phyloP scores from a whole-genome alignment of 2,329 filamentous ascomycete genomes.

The Lachnellula subtilissima region DNA sequence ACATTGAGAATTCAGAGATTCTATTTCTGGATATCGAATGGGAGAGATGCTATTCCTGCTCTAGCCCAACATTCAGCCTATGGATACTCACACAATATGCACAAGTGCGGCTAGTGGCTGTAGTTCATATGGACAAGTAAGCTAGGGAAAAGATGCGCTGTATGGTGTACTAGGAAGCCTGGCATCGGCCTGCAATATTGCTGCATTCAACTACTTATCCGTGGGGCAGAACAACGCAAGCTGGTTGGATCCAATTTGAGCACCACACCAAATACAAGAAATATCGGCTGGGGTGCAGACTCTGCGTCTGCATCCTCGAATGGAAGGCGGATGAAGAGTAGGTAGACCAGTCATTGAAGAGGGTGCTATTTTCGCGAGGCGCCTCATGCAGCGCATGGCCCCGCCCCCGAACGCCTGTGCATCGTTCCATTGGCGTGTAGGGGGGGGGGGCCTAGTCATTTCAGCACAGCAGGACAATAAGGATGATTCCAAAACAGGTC shows the following conservation, averaged over 20 bases:
- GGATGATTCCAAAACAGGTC: slow-evolving; percentile 13
- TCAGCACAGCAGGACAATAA: neutral
- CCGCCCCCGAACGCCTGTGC: slow-evolving; percentile 17
- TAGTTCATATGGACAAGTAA: slow-evolving; percentile 12
- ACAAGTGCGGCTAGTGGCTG: slow-evolving; percentile 30
- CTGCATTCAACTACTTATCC: neutral
- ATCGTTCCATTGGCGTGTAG: slow-evolving; percentile 15
- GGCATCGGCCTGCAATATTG: neutral
- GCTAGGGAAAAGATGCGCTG: slow-evolving; percentile 3
- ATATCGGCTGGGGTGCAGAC: slow-evolving; percentile 12
- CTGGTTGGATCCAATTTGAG: slow-evolving; percentile 9
- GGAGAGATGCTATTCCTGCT: slow-evolving; percentile 36
- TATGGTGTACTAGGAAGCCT: neutral
- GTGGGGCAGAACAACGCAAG: neutral
- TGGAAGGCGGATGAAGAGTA: slow-evolving; percentile 14
- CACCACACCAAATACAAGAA: slow-evolving; percentile 15
- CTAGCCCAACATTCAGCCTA: slow-evolving; percentile 31
- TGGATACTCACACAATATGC: slow-evolving; percentile 23
- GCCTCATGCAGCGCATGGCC: slow-evolving; percentile 28
- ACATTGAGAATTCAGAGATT: slow-evolving; percentile 32
- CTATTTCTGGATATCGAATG: slow-evolving; percentile 39
- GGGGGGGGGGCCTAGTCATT: neutral
- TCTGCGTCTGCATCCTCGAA: slow-evolving; percentile 5
- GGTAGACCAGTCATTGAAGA: slow-evolving; percentile 7
- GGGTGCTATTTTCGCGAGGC: slow-evolving; percentile 32